phyloP scores from a whole-genome alignment of 768 basidiomycete genomes.

The Suillus weaverae region DNA sequence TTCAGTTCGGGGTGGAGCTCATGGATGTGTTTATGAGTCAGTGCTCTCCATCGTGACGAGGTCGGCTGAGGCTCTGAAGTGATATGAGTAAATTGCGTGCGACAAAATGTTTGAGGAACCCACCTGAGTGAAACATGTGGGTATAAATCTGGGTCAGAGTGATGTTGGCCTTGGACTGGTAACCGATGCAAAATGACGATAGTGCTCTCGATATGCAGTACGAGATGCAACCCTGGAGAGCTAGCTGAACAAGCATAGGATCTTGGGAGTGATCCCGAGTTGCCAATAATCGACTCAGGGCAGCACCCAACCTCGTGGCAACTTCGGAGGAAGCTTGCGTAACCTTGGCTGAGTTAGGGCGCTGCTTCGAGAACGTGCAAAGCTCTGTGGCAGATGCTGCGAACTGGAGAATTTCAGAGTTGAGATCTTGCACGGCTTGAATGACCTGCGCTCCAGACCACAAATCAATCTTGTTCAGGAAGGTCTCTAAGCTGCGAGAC shows the following conservation, averaged over 20 bases:
- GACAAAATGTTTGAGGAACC: constrained; percentile 18
- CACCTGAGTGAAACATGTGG: constrained; percentile 56
- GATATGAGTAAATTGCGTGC: constrained; percentile 16
- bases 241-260: constrained; percentile 74
- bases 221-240: constrained; percentile 68
- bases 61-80: constrained; percentile 70
- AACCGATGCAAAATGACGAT: constrained; percentile 72
- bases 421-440: constrained; percentile 77
- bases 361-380: constrained; percentile 50
- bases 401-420: constrained; percentile 79
- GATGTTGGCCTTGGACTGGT: constrained; percentile 67
- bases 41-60: constrained; percentile 73
- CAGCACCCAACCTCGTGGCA: constrained; percentile 59
- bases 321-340: constrained; percentile 60
- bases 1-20: constrained; percentile 63
- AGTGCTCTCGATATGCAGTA: constrained; percentile 67
- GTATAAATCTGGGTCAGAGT: constrained; percentile 62
- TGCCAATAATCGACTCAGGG: constrained; percentile 59
- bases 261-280: constrained; percentile 72
- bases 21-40: constrained; percentile 71
- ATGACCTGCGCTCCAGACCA: constrained; percentile 81
- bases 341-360: constrained; percentile 40
- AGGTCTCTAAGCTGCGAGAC: constrained; percentile 58
- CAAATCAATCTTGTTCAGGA: constrained; percentile 69
- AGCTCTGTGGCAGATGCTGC: constrained; percentile 74